Percentiles rank a stretch among this genome's conserved stretches.
Evolutionary conservation across 2,329 filamentous ascomycete genomes (phyloP).

Genomic region (Sporothrix variecibatus): DNA sequence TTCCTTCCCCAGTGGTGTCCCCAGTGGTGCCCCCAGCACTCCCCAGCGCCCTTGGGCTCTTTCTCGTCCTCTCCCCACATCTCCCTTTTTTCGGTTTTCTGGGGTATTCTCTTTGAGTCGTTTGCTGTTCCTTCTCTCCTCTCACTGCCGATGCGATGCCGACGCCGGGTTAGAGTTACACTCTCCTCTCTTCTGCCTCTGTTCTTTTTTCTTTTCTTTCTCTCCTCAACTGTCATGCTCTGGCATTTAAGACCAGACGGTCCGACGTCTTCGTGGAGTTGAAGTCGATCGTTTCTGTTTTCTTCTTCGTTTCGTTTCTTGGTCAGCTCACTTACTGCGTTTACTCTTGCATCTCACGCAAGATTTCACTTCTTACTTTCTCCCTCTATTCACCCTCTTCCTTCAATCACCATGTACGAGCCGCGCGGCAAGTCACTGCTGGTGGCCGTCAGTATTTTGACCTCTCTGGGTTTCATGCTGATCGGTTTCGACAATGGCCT

Average conservation of each 20-base stretch:
- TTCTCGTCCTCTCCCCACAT: neutral
- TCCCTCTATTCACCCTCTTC: neutral
- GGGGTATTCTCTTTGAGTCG: neutral
- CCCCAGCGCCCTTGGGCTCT: neutral
- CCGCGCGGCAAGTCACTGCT: slow-evolving; percentile 19
- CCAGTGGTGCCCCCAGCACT: neutral
- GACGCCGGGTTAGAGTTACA: neutral
- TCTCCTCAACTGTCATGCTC: neutral
- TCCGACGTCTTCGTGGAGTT: neutral
- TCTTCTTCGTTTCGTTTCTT: neutral
- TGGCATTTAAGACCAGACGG: slow-evolving; percentile 13
- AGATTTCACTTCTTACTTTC: neutral
- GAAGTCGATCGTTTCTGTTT: neutral
- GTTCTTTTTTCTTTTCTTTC: neutral
- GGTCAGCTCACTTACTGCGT: neutral
- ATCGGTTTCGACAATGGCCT: slow-evolving; percentile 28
- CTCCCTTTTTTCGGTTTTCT: neutral
- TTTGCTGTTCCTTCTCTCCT: neutral
- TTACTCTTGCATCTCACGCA: neutral
- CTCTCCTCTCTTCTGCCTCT: neutral
- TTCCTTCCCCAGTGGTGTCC: no score
- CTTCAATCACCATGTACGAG: slow-evolving; percentile 26
- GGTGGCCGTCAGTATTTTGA: slow-evolving; percentile 25
- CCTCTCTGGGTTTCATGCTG: slow-evolving; percentile 27
- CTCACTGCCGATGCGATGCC: neutral